Conservation (phyloP, 2,329 filamentous ascomycete genomes). For the Lasiodiplodia citricola region DNA sequence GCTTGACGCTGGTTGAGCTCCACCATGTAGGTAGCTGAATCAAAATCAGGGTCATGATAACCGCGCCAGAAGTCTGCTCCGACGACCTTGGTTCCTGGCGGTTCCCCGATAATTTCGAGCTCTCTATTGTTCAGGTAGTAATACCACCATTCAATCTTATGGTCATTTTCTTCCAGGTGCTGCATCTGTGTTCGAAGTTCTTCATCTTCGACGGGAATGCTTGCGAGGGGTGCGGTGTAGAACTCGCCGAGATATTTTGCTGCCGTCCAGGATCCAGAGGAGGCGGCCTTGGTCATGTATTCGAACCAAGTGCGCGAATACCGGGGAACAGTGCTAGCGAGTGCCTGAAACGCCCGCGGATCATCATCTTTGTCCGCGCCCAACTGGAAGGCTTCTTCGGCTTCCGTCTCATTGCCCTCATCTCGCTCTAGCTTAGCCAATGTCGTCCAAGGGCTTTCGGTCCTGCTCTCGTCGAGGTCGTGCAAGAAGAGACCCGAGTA, state of each 20-base stretch:
- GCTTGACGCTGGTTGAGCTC: constrained; percentile 17
- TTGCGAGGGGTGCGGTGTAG: constrained; percentile 36
- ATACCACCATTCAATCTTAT: not conserved
- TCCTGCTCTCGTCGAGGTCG: not conserved
- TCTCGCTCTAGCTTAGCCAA: not conserved
- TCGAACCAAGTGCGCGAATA: constrained; percentile 47
- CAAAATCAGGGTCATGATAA: not conserved
- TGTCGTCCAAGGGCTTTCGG: not conserved
- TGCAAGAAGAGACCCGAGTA: not conserved
- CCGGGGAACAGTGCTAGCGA: constrained; percentile 32
- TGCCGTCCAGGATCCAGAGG: constrained; percentile 45
- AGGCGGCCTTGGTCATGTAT: constrained; percentile 53
- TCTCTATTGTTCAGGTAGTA: not conserved
- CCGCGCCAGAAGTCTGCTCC: not conserved
- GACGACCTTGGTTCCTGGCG: not conserved
- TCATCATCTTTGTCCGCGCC: constrained; percentile 50
- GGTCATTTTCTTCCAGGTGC: not conserved
- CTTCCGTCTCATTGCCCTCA: constrained; percentile 27
- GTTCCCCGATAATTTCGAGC: not conserved
- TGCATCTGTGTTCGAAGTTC: not conserved
- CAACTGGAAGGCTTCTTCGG: constrained; percentile 40
- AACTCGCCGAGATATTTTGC: constrained; percentile 45
- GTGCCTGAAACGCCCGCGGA: constrained; percentile 48
- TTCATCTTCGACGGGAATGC: not conserved
- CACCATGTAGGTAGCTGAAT: not conserved